Percentiles rank a stretch among this genome's conserved stretches.
These are phyloP conservation scores for Trypanosomatidae sp. DNA, from an alignment of 208 protist species.

Conservation along the genomic window DNA sequence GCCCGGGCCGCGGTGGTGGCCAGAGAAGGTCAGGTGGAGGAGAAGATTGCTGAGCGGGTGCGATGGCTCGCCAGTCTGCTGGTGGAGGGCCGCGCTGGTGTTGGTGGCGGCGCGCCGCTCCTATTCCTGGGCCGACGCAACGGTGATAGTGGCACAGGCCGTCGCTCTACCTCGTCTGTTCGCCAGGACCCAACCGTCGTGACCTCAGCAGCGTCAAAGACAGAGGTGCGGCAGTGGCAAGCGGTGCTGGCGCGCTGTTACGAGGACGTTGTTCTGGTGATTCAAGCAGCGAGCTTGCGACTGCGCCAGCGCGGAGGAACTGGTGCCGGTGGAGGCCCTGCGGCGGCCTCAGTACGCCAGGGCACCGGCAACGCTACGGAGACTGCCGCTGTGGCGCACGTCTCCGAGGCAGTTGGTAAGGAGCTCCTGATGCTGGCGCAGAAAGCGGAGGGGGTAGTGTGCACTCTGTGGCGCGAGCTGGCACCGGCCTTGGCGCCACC, in stretches of 20 bases:
- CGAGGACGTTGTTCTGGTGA: constrained; percentile 19
- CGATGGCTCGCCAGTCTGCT: constrained; percentile 20
- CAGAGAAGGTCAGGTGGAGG: constrained; percentile 23
- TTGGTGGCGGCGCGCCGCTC: neutral
- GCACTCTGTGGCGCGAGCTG: constrained; percentile 18
- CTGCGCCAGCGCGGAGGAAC: constrained; percentile 21
- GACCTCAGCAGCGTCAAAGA: neutral
- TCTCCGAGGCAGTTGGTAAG: constrained; percentile 18
- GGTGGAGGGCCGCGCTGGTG: constrained; percentile 13
- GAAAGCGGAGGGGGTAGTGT: constrained; percentile 21
- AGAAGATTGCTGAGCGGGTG: constrained; percentile 8
- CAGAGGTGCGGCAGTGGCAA: constrained; percentile 18
- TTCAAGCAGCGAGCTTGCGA: constrained; percentile 25
- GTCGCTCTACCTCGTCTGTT: neutral
- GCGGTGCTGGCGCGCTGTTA: constrained; percentile 8
- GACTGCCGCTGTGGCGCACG: neutral
- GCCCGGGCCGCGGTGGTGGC: constrained; percentile 22
- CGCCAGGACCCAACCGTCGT: neutral
- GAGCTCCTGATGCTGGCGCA: constrained; percentile 10
- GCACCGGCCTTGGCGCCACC: neutral
- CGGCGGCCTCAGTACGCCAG: neutral
- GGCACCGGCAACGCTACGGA: neutral
- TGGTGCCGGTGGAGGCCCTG: neutral
- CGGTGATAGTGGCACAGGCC: neutral
- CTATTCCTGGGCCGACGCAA: neutral